These are phyloP conservation scores for Penicillium canariense DNA, from an alignment of 495 filamentous ascomycete genomes.

Conservation along the genomic window DNA sequence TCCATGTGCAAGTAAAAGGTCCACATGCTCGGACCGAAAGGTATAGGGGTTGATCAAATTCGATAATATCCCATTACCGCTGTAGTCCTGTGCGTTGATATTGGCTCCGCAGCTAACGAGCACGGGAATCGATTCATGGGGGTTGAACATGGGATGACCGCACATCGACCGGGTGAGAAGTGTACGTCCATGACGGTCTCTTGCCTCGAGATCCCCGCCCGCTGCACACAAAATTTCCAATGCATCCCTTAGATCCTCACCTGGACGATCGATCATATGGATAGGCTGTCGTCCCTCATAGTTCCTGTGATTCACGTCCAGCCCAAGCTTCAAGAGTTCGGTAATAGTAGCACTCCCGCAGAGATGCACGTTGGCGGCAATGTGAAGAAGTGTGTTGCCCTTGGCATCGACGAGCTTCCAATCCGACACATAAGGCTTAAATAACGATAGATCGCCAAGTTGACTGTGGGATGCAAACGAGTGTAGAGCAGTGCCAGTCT, in stretches of 20 bases:
- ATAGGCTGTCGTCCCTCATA: background rate
- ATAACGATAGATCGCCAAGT: conserved; percentile 10
- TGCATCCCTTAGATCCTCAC: background rate
- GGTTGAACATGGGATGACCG: background rate
- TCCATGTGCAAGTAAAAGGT: background rate
- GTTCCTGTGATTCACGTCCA: background rate
- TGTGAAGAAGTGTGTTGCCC: conserved; percentile 23
- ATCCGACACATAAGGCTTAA: conserved; percentile 11
- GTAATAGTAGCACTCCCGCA: background rate
- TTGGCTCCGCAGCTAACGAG: background rate
- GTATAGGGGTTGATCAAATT: background rate
- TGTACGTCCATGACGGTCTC: background rate
- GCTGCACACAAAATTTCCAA: background rate
- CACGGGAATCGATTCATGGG: background rate
- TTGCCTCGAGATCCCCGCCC: background rate
- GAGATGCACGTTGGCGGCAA: conserved; percentile 4
- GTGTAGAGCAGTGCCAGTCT: background rate
- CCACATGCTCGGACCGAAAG: background rate
- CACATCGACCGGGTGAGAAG: background rate
- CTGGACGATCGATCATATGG: background rate
- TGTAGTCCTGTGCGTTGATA: background rate
- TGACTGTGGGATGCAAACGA: background rate
- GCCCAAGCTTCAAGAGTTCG: background rate
- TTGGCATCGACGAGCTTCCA: conserved; percentile 15
- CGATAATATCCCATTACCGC: background rate